These are phyloP conservation scores for Aspergillus sp. DNA, from an alignment of 2,329 filamentous ascomycete species.

Conservation along the genomic window DNA sequence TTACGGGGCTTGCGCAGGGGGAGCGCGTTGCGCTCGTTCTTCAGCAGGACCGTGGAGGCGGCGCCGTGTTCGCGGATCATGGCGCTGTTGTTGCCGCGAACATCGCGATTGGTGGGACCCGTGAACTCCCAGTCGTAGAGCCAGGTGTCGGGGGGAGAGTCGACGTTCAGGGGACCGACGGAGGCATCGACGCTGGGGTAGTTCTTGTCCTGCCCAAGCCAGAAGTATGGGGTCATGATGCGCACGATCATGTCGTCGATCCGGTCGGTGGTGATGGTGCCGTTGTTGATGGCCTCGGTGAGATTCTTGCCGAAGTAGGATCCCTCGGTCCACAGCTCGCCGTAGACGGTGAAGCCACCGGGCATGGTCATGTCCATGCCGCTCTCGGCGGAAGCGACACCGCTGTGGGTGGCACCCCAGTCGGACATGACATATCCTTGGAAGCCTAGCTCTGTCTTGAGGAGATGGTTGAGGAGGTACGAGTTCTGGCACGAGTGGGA, in stretches of 20 bases:
- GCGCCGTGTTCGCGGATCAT: slow-evolving; percentile 74
- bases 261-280: slow-evolving; percentile 42
- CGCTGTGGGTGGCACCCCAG: slow-evolving; percentile 49
- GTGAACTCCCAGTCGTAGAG: slow-evolving; percentile 21
- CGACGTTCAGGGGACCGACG: slow-evolving; percentile 31
- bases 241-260: slow-evolving; percentile 52
- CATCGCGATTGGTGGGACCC: slow-evolving; percentile 49
- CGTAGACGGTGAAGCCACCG: slow-evolving; percentile 31
- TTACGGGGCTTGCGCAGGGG: slow-evolving; percentile 52
- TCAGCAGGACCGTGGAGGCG: slow-evolving; percentile 72
- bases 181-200: slow-evolving; percentile 27
- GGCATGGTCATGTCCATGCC: slow-evolving; percentile 43
- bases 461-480: slow-evolving; percentile 47
- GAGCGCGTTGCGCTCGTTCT: slow-evolving; percentile 53
- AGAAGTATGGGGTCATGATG: slow-evolving; percentile 52
- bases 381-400: slow-evolving; percentile 50
- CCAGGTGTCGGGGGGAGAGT: slow-evolving; percentile 17
- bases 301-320: slow-evolving; percentile 28
- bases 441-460: slow-evolving; percentile 56
- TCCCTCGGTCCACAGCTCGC: slow-evolving; percentile 39
- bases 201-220: slow-evolving; percentile 45
- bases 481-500: slow-evolving; percentile 54
- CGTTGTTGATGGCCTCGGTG: slow-evolving; percentile 37
- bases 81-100: slow-evolving; percentile 67
- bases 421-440: slow-evolving; percentile 52